phyloP scores from a whole-genome alignment of 2,329 filamentous ascomycete genomes.

The Paramyrothecium sp. region DNA sequence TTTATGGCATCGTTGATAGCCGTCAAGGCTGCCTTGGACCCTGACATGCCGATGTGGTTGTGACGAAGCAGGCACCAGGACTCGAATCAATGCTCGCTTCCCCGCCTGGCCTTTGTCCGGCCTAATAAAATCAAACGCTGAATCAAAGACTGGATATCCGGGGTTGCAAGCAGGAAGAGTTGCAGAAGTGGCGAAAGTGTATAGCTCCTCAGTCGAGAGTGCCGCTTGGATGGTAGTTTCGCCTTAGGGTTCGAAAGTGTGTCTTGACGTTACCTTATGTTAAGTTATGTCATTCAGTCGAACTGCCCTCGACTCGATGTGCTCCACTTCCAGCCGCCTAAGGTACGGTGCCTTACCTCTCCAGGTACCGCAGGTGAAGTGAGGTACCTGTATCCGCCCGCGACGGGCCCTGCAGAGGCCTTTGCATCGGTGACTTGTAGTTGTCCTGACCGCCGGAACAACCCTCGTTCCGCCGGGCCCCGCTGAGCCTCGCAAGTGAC shows the following conservation, averaged over 20 bases:
- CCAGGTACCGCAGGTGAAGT: too few species aligned
- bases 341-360: not conserved
- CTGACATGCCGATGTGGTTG: conserved; percentile 40
- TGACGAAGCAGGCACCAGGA: too few species aligned
- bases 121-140: too few species aligned
- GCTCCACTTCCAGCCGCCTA: not conserved
- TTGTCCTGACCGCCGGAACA: not conserved
- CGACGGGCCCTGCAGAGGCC: too few species aligned
- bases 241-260: not conserved
- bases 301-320: not conserved
- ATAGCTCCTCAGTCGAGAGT: too few species aligned
- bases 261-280: too few species aligned
- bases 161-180: too few species aligned
- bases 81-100: too few species aligned
- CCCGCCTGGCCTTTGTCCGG: not conserved
- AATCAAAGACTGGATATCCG: too few species aligned
- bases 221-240: not conserved
- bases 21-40: conserved; percentile 74
- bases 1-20: conserved; percentile 77
- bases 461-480: not conserved
- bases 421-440: not conserved
- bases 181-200: too few species aligned
- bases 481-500: not conserved
- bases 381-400: too few species aligned
- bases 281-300: not conserved